These are phyloP conservation scores for Barnettozyma salicaria DNA, from an alignment of 805 yeast genomes.

Conservation along the genomic window DNA sequence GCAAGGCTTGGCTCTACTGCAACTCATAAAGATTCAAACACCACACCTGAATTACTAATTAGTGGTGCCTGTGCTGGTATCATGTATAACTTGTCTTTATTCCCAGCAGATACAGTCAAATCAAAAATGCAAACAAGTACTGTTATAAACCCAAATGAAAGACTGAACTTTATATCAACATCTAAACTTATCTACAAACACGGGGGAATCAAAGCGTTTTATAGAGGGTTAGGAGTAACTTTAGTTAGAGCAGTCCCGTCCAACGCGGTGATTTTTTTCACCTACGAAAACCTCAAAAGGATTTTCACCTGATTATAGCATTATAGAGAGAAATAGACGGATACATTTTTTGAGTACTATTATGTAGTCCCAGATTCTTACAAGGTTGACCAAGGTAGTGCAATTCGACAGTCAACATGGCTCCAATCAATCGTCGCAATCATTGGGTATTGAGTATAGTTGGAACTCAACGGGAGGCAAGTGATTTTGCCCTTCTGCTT, in stretches of 20 bases:
- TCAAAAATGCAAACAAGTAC: slow-evolving; percentile 72
- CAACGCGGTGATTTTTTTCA: slow-evolving; percentile 77
- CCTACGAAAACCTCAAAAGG: slow-evolving; percentile 59
- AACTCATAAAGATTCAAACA: slow-evolving; percentile 22
- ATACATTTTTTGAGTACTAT: background rate
- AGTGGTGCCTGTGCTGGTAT: slow-evolving; percentile 90
- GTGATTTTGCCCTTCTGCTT: background rate
- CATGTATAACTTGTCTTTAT: slow-evolving; percentile 69
- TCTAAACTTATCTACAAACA: slow-evolving; percentile 35
- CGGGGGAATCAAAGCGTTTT: slow-evolving; percentile 67
- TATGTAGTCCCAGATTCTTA: too few relatives aligned
- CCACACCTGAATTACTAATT: slow-evolving; percentile 49
- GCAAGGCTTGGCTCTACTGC: slow-evolving; percentile 25
- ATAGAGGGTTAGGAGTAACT: slow-evolving; percentile 82
- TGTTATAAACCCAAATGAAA: slow-evolving; percentile 26
- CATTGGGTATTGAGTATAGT: background rate
- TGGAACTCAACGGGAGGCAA: background rate
- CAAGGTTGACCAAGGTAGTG: too few relatives aligned
- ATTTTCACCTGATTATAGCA: slow-evolving; percentile 15
- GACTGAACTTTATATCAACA: slow-evolving; percentile 32
- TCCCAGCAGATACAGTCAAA: slow-evolving; percentile 89
- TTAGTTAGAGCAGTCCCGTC: slow-evolving; percentile 81
- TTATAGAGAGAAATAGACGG: background rate
- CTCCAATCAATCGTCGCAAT: too few relatives aligned
- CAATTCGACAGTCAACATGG: too few relatives aligned